Conservation (phyloP, 2,329 filamentous ascomycete species). For the Teratosphaeria gauchensis region DNA sequence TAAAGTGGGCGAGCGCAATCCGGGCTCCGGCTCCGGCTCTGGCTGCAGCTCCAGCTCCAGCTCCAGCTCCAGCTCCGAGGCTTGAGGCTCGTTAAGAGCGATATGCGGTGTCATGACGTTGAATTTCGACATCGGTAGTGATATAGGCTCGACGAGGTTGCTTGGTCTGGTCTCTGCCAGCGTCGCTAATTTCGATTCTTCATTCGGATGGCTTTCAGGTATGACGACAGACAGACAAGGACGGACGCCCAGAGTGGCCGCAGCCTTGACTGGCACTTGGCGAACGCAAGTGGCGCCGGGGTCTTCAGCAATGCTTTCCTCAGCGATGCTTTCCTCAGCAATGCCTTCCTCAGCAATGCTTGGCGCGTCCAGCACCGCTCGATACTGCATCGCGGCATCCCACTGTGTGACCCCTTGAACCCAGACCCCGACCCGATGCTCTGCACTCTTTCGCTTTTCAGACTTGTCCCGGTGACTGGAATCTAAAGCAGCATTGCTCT, state of each 20-base stretch:
- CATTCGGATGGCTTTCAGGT: slow-evolving; percentile 4
- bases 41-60: background rate
- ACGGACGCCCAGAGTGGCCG: background rate
- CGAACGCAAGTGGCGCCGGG: slow-evolving; percentile 11
- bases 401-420: slow-evolving; percentile 36
- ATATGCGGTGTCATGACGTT: slow-evolving; percentile 7
- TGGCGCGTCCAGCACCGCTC: slow-evolving; percentile 4
- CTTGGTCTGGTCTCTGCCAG: slow-evolving; percentile 8
- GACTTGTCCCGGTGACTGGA: slow-evolving; percentile 7
- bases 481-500: slow-evolving; percentile 1
- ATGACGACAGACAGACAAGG: slow-evolving; percentile 13
- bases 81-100: slow-evolving; percentile 3
- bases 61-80: background rate
- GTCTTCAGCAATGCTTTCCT: slow-evolving; percentile 8
- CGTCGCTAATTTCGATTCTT: slow-evolving; percentile 4
- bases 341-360: slow-evolving; percentile 8
- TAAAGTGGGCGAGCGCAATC: background rate
- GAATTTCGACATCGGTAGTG: slow-evolving; percentile 11
- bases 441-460: slow-evolving; percentile 19
- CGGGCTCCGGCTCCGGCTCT: background rate
- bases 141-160: slow-evolving; percentile 5
- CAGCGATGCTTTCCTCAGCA: slow-evolving; percentile 7
- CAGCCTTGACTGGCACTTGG: background rate
- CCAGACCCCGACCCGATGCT: slow-evolving; percentile 33
- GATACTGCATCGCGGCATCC: slow-evolving; percentile 18